Evolutionary conservation across 441 rosid genomes (phyloP).

Genomic region (Croton setiger): DNA sequence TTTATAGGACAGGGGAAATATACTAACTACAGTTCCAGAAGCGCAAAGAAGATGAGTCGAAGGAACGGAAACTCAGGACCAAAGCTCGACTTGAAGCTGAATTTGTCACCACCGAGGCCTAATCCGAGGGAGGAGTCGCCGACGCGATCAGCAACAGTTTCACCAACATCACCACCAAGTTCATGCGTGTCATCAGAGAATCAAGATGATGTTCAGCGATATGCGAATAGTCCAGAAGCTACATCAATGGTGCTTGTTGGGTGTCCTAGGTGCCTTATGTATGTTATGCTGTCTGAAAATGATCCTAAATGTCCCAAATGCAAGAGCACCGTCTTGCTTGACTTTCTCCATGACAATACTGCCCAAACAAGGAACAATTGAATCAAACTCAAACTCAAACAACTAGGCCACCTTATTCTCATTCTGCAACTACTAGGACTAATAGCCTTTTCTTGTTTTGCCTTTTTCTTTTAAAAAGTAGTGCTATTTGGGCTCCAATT

Average conservation of each 20-base stretch:
- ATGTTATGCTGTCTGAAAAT: conserved; percentile 91
- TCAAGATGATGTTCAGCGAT: conserved; percentile 40
- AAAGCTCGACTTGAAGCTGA: conserved; percentile 83
- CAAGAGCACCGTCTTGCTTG: conserved; percentile 95
- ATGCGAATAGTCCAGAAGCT: conserved; percentile 76
- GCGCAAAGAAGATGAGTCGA: conserved; percentile 53
- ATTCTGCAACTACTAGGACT: too few species aligned
- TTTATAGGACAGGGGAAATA: conserved; percentile 10
- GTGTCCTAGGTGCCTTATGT: conserved; percentile 95
- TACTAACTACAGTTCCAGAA: neutral
- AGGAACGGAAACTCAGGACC: conserved; percentile 49
- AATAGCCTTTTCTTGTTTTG: conserved; percentile 1
- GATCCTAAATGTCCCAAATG: conserved; percentile 96
- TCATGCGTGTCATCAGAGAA: conserved; percentile 92
- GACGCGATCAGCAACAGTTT: conserved; percentile 52
- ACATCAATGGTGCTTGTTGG: conserved; percentile 93
- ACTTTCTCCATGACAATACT: conserved; percentile 58
- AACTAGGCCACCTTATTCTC: too few species aligned
- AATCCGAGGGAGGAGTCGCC: conserved; percentile 48
- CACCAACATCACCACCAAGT: conserved; percentile 82
- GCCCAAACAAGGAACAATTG: conserved; percentile 44
- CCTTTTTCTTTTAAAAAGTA: conserved; percentile 25
- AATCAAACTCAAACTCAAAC: neutral
- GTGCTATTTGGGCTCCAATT: conserved; percentile 74
- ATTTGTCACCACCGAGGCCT: conserved; percentile 76